Conservation (phyloP, 371 early-diverging fungal species). For the Catenaria anguillulae region DNA sequence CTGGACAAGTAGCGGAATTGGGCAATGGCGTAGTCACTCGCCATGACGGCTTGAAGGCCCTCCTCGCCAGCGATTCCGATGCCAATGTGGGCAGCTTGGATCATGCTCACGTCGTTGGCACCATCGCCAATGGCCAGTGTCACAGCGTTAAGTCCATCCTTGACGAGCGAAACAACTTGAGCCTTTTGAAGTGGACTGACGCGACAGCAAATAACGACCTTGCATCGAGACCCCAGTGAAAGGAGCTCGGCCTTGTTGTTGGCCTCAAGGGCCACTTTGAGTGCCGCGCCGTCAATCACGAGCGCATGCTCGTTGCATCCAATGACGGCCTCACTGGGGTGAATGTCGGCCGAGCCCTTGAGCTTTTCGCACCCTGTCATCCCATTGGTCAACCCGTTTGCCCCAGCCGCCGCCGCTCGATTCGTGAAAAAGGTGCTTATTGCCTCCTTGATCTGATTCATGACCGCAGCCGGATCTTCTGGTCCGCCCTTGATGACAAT, state of each 20-base stretch:
- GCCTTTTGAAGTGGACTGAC: conserved; percentile 85
- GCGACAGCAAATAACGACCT: conserved; percentile 73
- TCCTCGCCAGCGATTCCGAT: conserved; percentile 86
- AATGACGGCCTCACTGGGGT: conserved; percentile 9
- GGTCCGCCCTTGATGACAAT: conserved; percentile 41
- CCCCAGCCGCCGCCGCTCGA: conserved; percentile 16
- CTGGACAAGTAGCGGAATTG: conserved; percentile 64
- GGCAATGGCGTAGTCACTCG: conserved; percentile 77
- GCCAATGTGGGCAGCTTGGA: conserved; percentile 37
- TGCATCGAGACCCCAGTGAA: conserved; percentile 46
- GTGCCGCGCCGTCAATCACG: conserved; percentile 80
- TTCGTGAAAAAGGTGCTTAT: conserved; percentile 21
- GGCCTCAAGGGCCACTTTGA: conserved; percentile 57
- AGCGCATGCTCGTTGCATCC: conserved; percentile 34
- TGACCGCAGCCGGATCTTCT: conserved; percentile 34
- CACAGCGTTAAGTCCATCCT: conserved; percentile 47
- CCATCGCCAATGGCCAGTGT: conserved; percentile 76
- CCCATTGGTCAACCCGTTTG: no score
- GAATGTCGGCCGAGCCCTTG: background rate
- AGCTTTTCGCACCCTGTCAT: no score
- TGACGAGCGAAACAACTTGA: conserved; percentile 54
- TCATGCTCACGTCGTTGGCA: conserved; percentile 86
- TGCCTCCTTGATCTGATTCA: conserved; percentile 44
- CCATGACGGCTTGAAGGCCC: conserved; percentile 83
- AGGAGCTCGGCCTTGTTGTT: conserved; percentile 26